phyloP scores from a whole-genome alignment of 768 basidiomycete species.

The Lepiota venenata region DNA sequence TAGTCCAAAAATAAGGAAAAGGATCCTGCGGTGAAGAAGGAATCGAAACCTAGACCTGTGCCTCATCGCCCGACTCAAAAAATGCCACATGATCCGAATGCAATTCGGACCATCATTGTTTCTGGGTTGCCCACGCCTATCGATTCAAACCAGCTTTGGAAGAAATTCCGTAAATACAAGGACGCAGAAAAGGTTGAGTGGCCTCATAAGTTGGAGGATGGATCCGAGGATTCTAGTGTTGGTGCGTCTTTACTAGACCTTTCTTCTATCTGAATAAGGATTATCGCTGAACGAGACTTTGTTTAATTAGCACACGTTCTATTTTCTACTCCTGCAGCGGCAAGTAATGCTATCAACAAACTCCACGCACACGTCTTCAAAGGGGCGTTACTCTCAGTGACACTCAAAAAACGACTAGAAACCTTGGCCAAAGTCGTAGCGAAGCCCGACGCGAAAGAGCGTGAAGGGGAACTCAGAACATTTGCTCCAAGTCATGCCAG shows the following conservation, averaged over 20 bases:
- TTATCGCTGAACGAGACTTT: not conserved
- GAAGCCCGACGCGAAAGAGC: slow-evolving; percentile 23
- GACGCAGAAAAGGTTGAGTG: slow-evolving; percentile 78
- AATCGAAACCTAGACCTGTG: slow-evolving; percentile 34
- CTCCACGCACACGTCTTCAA: slow-evolving; percentile 95
- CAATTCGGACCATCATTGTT: slow-evolving; percentile 77
- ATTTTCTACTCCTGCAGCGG: slow-evolving; percentile 64
- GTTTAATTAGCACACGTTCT: slow-evolving; percentile 60
- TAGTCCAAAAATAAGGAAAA: slow-evolving; percentile 26
- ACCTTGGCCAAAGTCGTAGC: slow-evolving; percentile 46
- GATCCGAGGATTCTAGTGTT: slow-evolving; percentile 41
- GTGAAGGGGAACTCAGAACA: slow-evolving; percentile 22
- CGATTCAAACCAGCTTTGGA: slow-evolving; percentile 73
- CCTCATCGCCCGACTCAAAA: slow-evolving; percentile 29
- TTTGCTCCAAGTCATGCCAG: slow-evolving; percentile 63
- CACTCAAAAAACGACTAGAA: slow-evolving; percentile 84
- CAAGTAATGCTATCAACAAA: slow-evolving; percentile 69
- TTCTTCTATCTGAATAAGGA: not conserved
- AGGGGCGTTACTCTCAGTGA: slow-evolving; percentile 79
- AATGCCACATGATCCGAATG: slow-evolving; percentile 63
- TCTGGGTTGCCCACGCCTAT: slow-evolving; percentile 66
- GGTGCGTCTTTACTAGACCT: slow-evolving; percentile 45
- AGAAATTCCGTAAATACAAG: slow-evolving; percentile 77
- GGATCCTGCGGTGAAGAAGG: slow-evolving; percentile 34
- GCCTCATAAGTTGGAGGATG: slow-evolving; percentile 51